Conservation (phyloP, 2,329 filamentous ascomycete species). For the Bretziella fagacearum region DNA sequence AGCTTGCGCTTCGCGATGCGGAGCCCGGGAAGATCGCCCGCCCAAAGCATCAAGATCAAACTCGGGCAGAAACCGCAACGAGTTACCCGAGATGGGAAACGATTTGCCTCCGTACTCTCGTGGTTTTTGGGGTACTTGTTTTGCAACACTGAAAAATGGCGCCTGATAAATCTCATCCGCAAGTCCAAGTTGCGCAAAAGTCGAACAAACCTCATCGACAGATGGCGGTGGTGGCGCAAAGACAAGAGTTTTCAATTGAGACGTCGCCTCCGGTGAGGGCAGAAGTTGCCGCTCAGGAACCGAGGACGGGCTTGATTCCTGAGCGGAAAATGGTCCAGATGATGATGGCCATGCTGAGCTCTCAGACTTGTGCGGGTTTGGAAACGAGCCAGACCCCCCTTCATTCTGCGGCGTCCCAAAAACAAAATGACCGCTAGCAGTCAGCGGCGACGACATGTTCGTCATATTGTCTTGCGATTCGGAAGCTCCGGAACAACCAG, state of each 20-base stretch:
- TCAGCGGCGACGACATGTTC: conserved; percentile 1
- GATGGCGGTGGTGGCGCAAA: conserved; percentile 18
- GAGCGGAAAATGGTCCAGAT: neutral
- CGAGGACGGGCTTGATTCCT: neutral
- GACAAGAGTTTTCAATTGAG: neutral
- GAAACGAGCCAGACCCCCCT: neutral
- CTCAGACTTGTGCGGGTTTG: neutral
- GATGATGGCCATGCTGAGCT: neutral
- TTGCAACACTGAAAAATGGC: conserved; percentile 69
- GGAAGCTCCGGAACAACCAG: too few relatives aligned
- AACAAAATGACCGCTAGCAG: neutral
- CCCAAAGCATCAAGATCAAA: conserved; percentile 30
- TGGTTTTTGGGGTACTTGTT: conserved; percentile 59
- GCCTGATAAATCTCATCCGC: conserved; percentile 66
- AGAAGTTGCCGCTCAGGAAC: neutral
- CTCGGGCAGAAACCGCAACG: conserved; percentile 59
- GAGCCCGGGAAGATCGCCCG: too few relatives aligned
- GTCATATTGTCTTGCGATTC: too few relatives aligned
- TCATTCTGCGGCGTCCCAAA: neutral
- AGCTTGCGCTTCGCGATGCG: too few relatives aligned
- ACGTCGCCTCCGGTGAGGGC: neutral
- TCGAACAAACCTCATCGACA: conserved; percentile 6
- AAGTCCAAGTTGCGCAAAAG: conserved; percentile 21
- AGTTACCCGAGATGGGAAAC: conserved; percentile 60
- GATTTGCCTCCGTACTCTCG: conserved; percentile 79